Percentiles rank a stretch among this genome's conserved stretches.
Evolutionary conservation across 805 yeast genomes (phyloP).

Genomic region (Spathaspora arborariae): DNA sequence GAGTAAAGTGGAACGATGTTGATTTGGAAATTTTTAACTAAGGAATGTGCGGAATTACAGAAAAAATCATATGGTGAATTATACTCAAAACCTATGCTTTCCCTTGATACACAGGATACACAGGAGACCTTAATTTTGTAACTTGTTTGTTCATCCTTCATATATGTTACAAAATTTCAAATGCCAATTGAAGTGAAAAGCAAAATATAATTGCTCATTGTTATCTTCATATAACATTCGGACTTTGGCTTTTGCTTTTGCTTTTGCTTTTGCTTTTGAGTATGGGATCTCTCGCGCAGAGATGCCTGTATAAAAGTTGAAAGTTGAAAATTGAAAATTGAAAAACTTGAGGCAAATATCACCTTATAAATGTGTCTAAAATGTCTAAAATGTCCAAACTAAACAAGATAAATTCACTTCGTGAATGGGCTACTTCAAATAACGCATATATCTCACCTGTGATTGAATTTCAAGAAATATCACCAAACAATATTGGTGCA

Average conservation of each 20-base stretch:
- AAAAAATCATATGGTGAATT: too few relatives aligned
- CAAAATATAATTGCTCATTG: too few relatives aligned
- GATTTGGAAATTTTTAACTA: neutral
- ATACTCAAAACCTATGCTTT: too few relatives aligned
- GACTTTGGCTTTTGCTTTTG: too few relatives aligned
- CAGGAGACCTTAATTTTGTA: too few relatives aligned
- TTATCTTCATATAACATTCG: too few relatives aligned
- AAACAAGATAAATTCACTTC: slow-evolving; percentile 11
- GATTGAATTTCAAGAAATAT: slow-evolving; percentile 20
- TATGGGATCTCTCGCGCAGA: neutral
- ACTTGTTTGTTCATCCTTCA: too few relatives aligned
- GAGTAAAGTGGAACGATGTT: neutral
- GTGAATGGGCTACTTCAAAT: slow-evolving; percentile 28
- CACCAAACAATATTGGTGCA: slow-evolving; percentile 20
- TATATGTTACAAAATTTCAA: too few relatives aligned
- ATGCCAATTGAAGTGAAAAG: too few relatives aligned
- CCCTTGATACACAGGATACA: neutral
- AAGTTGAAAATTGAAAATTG: too few relatives aligned
- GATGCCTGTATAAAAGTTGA: neutral
- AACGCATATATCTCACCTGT: slow-evolving; percentile 25
- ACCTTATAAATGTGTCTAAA: too few relatives aligned
- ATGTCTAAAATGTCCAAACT: neutral
- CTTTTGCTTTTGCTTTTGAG: too few relatives aligned
- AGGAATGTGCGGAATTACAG: neutral
- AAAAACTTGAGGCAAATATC: neutral